phyloP scores from a whole-genome alignment of 108 stramenopile species.

The Nitzschia palea region DNA sequence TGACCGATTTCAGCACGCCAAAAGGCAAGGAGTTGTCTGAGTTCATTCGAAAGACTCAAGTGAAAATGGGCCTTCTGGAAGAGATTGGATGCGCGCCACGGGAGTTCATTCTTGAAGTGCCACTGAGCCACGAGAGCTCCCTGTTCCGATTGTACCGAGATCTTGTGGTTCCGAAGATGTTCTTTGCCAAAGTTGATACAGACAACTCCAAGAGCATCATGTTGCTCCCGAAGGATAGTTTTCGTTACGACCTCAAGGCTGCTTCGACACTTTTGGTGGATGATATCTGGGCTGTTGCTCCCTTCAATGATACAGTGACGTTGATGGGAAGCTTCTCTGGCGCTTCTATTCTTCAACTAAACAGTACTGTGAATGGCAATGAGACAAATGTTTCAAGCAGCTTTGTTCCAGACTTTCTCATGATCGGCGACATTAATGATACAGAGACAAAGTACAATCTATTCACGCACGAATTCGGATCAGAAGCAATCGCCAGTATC shows the following conservation, averaged over 20 bases:
- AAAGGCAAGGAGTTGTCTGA: constrained; percentile 46
- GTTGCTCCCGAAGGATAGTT: constrained; percentile 22
- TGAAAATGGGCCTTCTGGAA: constrained; percentile 47
- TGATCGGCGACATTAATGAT: constrained; percentile 27
- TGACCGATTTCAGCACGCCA: constrained; percentile 31
- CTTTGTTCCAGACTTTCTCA: constrained; percentile 18
- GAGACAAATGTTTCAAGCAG: not conserved
- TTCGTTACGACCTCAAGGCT: constrained; percentile 52
- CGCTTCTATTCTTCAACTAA: constrained; percentile 23
- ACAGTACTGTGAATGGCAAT: constrained; percentile 13
- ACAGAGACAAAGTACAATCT: constrained; percentile 11
- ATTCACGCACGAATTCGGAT: constrained; percentile 28
- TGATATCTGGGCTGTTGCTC: constrained; percentile 57
- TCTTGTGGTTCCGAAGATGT: constrained; percentile 30
- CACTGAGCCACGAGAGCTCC: constrained; percentile 27
- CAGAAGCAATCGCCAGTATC: constrained; percentile 2
- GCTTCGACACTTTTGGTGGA: constrained; percentile 40
- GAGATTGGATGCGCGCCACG: constrained; percentile 55
- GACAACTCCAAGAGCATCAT: constrained; percentile 19
- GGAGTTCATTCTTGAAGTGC: constrained; percentile 27
- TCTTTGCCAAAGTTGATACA: constrained; percentile 18
- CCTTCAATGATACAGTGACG: constrained; percentile 58
- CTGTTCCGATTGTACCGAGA: constrained; percentile 41
- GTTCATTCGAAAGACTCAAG: constrained; percentile 47
- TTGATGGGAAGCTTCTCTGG: constrained; percentile 22